These are phyloP conservation scores for Phytophthora foliorum DNA, from an alignment of 352 stramenopile species.

Conservation along the genomic window DNA sequence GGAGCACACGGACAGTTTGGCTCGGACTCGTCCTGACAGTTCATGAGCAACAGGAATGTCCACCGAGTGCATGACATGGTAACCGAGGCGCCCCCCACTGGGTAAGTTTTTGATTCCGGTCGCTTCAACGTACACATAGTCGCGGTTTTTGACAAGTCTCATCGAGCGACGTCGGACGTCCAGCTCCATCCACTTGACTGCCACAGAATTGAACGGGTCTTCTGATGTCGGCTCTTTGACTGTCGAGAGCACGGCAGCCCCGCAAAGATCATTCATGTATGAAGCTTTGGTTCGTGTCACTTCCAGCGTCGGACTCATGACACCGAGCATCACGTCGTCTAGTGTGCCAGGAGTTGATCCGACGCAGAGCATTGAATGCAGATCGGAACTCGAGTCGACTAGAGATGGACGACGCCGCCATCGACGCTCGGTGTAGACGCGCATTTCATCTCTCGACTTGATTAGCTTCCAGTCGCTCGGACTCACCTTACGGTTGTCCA, in stretches of 20 bases:
- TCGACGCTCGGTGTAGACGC: constrained; percentile 27
- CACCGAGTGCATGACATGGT: constrained; percentile 59
- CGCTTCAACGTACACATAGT: constrained; percentile 68
- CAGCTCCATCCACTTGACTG: constrained; percentile 45
- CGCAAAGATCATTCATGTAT: constrained; percentile 48
- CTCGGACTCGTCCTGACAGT: constrained; percentile 39
- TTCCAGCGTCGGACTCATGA: constrained; percentile 41
- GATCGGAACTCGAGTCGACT: constrained; percentile 9
- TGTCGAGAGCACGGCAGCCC: constrained; percentile 50
- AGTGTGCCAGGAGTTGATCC: constrained; percentile 34
- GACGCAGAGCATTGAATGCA: constrained; percentile 37
- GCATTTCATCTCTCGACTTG: constrained; percentile 31
- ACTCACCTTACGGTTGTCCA: constrained; percentile 36
- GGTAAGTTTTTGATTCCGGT: constrained; percentile 42
- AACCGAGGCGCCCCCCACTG: constrained; percentile 49
- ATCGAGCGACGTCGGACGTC: constrained; percentile 34
- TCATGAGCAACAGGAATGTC: constrained; percentile 34
- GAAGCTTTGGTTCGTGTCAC: constrained; percentile 41
- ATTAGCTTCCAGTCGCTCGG: constrained; percentile 34
- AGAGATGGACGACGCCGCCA: neutral
- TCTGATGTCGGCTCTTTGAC: constrained; percentile 48
- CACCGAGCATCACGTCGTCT: constrained; percentile 46
- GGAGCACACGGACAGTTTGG: constrained; percentile 42
- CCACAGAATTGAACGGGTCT: constrained; percentile 47
- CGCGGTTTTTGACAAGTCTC: constrained; percentile 43